These are phyloP conservation scores for Boehmeria nivea DNA, from an alignment of 306 rosid genomes.

Conservation along the genomic window DNA sequence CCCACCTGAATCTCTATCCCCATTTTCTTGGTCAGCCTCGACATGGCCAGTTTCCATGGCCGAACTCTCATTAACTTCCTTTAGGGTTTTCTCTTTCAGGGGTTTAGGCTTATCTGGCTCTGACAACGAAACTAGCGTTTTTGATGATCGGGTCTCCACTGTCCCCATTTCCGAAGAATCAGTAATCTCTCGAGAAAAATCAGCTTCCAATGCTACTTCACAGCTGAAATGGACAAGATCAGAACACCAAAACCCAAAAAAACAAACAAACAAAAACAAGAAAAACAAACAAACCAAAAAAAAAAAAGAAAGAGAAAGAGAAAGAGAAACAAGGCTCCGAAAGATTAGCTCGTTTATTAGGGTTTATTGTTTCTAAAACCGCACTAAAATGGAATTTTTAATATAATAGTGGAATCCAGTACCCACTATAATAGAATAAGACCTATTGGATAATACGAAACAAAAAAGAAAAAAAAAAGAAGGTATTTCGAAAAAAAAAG, in stretches of 20 bases:
- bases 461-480: background rate
- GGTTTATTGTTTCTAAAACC: conserved; percentile 26
- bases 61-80: conserved; percentile 23
- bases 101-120: conserved; percentile 22
- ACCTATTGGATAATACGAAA: too few species aligned
- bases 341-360: conserved; percentile 24
- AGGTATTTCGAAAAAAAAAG: background rate
- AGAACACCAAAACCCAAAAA: background rate
- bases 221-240: conserved; percentile 8
- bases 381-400: conserved; percentile 16
- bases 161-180: conserved; percentile 40
- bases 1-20: conserved; percentile 27
- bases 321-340: background rate
- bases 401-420: conserved; percentile 19
- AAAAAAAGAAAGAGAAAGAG: too few species aligned
- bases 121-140: conserved; percentile 16
- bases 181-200: conserved; percentile 23
- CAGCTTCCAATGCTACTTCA: conserved; percentile 20
- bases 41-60: conserved; percentile 1
- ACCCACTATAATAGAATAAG: too few species aligned
- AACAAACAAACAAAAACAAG: background rate
- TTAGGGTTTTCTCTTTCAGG: conserved; percentile 22
- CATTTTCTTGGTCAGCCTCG: conserved; percentile 22
- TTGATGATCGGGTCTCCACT: conserved; percentile 38
- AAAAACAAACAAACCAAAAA: too few species aligned